These are phyloP conservation scores for Taphrina flavorubra DNA, from an alignment of 1,139 yeast species.

Conservation along the genomic window DNA sequence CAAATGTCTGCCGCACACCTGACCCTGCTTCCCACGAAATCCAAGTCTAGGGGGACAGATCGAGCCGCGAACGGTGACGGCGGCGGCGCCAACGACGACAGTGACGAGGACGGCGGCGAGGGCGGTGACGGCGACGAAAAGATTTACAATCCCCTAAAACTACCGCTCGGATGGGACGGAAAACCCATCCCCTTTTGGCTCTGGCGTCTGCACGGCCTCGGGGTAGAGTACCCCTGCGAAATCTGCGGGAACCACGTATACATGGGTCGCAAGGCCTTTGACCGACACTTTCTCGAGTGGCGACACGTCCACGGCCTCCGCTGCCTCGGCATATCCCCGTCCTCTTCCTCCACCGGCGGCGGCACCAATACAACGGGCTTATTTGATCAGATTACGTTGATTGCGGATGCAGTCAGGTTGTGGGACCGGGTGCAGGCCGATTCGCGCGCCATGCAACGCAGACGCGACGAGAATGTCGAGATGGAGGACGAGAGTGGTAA, in stretches of 20 bases:
- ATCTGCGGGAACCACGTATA: conserved; percentile 79
- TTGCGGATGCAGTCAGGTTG: conserved; percentile 69
- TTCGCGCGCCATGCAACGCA: conserved; percentile 54
- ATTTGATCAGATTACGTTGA: conserved; percentile 69
- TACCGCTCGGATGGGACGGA: conserved; percentile 88
- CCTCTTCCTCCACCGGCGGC: conserved; percentile 44
- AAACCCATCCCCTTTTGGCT: conserved; percentile 93
- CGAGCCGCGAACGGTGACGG: conserved; percentile 48
- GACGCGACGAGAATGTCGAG: conserved; percentile 67
- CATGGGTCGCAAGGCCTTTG: conserved; percentile 74
- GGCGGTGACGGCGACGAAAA: conserved; percentile 46
- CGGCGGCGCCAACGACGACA: conserved; percentile 45
- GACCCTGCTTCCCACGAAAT: conserved; percentile 7
- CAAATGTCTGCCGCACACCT: conserved; percentile 50
- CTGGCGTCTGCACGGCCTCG: conserved; percentile 85
- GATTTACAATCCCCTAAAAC: conserved; percentile 58
- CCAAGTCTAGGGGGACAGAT: not conserved
- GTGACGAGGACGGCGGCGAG: conserved; percentile 43
- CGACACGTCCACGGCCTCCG: conserved; percentile 76
- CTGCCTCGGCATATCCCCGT: conserved; percentile 71
- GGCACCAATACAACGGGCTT: conserved; percentile 51
- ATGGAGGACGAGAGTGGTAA: conserved; percentile 93
- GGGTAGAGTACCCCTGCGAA: conserved; percentile 76
- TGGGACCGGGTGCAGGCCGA: conserved; percentile 60
- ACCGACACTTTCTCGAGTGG: conserved; percentile 71